Evolutionary conservation across 1,284 basidiomycete genomes (phyloP).

Genomic region (Leccinum solheimii): DNA sequence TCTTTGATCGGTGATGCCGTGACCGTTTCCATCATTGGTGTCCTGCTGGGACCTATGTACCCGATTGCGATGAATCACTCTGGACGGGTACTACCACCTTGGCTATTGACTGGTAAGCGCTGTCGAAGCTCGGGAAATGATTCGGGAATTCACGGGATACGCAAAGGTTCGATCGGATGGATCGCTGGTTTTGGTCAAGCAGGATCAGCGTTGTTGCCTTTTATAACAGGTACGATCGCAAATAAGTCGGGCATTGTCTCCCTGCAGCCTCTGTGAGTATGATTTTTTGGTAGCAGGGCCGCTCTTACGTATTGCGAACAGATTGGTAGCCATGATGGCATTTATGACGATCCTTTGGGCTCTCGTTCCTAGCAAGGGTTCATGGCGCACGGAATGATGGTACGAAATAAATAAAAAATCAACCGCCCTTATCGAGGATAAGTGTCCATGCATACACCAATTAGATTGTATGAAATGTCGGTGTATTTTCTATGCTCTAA

Average conservation of each 20-base stretch:
- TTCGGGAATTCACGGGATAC: neutral
- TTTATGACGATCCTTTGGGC: conserved; percentile 46
- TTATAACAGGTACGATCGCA: conserved; percentile 56
- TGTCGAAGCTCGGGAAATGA: neutral
- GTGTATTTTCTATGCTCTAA: neutral
- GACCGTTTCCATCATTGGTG: conserved; percentile 53
- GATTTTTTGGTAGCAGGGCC: neutral
- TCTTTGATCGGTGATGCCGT: conserved; percentile 53
- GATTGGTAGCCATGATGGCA: conserved; percentile 47
- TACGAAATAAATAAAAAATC: neutral
- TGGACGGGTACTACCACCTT: conserved; percentile 47
- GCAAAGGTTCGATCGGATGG: conserved; percentile 49
- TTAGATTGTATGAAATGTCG: neutral
- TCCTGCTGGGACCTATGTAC: conserved; percentile 55
- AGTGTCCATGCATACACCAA: neutral
- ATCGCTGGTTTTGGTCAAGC: conserved; percentile 54
- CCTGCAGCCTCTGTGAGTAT: conserved; percentile 56
- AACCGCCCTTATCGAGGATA: neutral
- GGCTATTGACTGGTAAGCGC: conserved; percentile 47
- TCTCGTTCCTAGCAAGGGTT: conserved; percentile 37
- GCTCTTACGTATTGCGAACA: conserved; percentile 17
- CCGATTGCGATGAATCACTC: conserved; percentile 55
- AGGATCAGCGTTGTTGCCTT: conserved; percentile 55
- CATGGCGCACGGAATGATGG: conserved; percentile 21
- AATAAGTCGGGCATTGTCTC: conserved; percentile 48